Evolutionary conservation across 148 eudicot species (phyloP), one percentile per base, ranked within the genome.

Genomic region (Heliosperma pusillum): DNA sequence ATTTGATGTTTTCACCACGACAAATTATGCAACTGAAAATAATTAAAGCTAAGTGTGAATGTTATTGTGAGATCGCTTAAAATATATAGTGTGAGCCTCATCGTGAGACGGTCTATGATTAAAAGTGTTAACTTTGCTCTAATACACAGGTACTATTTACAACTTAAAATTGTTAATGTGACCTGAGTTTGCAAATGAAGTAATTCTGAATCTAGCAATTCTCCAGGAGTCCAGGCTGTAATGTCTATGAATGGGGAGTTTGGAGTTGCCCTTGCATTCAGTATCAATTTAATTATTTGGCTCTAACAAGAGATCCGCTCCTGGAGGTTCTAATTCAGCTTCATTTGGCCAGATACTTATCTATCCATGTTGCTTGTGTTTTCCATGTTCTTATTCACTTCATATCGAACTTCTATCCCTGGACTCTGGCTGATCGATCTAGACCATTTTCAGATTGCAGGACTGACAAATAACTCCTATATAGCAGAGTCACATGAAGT

Each of bases 391-490:
- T 73, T 36, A 8, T 58, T 45, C 44, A 59, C 69, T 30, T 80
- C 64, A 53, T 29, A 69, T 33, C 29, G 26, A 21, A 56, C 20
- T 74, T 16, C 56, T 53, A 53, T 76, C 53, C 52, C 57, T 30
- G 7, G 29, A n/a, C 52, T 44, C 57, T 25, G 7, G 29, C 24
- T 44, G 30, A 62, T 78, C 63, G 61, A 53, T 11, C 57, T 74
- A 63, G 36, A 45, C 67, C 40, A 73, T 61, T 71, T 60, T 29
- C 82, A 96, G 99, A 84, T 96, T 83, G 89, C 97, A 75, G 97
- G 99, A 74, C 83, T 96, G 78, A 92, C 99, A 69, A 96, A 96
- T 82, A 96, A 92, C 82, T 96, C 99, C 53, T 81, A 85, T 79
- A 33, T 78, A 30, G 76, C 80, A 17, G 97, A 86, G 73, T 81